These are phyloP conservation scores for Kwoniella dejecticola DNA, from an alignment of 768 basidiomycete species.

Conservation along the genomic window DNA sequence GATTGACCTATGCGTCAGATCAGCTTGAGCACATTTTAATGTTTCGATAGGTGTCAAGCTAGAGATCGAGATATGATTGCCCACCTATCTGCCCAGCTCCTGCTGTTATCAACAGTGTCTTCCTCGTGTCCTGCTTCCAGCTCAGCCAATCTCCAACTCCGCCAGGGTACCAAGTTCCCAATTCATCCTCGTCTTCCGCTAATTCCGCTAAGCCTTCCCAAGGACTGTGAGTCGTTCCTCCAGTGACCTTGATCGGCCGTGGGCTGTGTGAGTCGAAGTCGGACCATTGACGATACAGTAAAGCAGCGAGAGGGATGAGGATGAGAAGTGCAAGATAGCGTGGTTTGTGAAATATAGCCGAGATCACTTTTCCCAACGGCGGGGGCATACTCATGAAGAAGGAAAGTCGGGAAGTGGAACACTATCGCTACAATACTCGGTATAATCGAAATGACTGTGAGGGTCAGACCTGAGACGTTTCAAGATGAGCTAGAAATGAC, in stretches of 20 bases:
- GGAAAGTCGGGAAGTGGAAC: not conserved
- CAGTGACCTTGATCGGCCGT: constrained; percentile 7
- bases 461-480: too few species aligned
- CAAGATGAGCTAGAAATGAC: too few species aligned
- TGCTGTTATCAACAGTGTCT: constrained; percentile 38
- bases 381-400: constrained; percentile 1
- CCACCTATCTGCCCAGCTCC: constrained; percentile 45
- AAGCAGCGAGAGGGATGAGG: constrained; percentile 4
- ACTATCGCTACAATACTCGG: constrained; percentile 3
- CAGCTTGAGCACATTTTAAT: not conserved
- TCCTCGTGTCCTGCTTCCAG: constrained; percentile 25
- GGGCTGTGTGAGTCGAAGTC: not conserved
- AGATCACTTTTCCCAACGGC: not conserved
- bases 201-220: constrained; percentile 20
- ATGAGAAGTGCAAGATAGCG: constrained; percentile 17
- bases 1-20: constrained; percentile 32
- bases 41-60: not conserved
- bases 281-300: constrained; percentile 3
- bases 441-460: too few species aligned
- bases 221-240: constrained; percentile 10
- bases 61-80: constrained; percentile 4
- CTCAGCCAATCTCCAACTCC: constrained; percentile 13
- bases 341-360: constrained; percentile 11
- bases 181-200: constrained; percentile 7
- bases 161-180: not conserved